Evolutionary conservation across 2,329 filamentous ascomycete genomes (phyloP).

Genomic region (Alternaria gaisen): DNA sequence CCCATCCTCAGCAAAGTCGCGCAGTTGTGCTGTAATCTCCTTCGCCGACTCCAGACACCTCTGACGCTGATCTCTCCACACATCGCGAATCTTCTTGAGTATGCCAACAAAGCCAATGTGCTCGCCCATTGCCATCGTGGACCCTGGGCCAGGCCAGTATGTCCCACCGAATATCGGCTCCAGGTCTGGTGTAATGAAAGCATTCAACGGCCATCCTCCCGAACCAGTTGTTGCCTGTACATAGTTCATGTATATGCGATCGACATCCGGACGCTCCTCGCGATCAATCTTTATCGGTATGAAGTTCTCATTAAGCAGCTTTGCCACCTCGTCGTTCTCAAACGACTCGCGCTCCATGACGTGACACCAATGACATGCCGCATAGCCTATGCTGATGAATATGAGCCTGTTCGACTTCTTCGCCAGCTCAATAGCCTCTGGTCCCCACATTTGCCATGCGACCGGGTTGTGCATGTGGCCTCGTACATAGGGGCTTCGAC

Average conservation of each 20-base stretch:
- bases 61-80: slow-evolving; percentile 86
- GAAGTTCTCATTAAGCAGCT: slow-evolving; percentile 84
- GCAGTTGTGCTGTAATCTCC: slow-evolving; percentile 80
- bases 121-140: slow-evolving; percentile 58
- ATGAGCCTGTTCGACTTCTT: slow-evolving; percentile 85
- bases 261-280: slow-evolving; percentile 92
- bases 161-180: slow-evolving; percentile 96
- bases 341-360: slow-evolving; percentile 95
- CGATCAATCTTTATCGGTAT: slow-evolving; percentile 92
- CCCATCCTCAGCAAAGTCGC: slow-evolving; percentile 89
- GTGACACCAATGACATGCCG: slow-evolving; percentile 90
- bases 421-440: slow-evolving; percentile 78
- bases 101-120: slow-evolving; percentile 85
- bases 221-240: slow-evolving; percentile 89
- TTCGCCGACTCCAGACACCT: slow-evolving; percentile 83
- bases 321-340: slow-evolving; percentile 79
- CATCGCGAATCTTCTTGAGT: slow-evolving; percentile 74
- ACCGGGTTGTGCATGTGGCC: slow-evolving; percentile 83
- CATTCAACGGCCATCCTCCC: slow-evolving; percentile 93
- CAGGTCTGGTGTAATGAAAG: slow-evolving; percentile 93
- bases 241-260: slow-evolving; percentile 98
- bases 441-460: slow-evolving; percentile 88
- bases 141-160: slow-evolving; percentile 88
- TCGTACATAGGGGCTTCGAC: slow-evolving; percentile 74
- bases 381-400: slow-evolving; percentile 94